Evolutionary conservation across 495 filamentous ascomycete species (phyloP), one percentile per base, ranked within the genome.

Genomic region (Bryoglossum gracile): DNA sequence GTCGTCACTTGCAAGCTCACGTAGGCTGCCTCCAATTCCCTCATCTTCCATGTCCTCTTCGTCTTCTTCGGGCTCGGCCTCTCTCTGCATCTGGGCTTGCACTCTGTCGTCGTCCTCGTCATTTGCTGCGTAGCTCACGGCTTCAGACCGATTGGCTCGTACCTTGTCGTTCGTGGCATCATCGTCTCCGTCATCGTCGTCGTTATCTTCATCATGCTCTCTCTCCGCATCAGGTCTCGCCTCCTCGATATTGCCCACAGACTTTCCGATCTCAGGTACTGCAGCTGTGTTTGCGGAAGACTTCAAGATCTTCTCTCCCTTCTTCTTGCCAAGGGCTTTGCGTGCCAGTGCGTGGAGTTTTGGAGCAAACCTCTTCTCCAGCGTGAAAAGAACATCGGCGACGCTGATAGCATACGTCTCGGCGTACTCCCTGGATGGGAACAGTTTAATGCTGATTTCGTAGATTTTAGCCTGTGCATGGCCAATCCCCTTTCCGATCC

Each of bases 71-170:
- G 65, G 65, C 9, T 73, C 74, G 2, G 69, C 75, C 38, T 78
- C 74, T 32, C 72, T 71, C 46, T 72, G 69, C 42, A 77, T 66
- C 46, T 72, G 65, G 45, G 61, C 70, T 66, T 73, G 83, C 54
- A 91, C 82, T 16, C 67, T 80, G 54, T 89, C 80, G 62, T 98
- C 92, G 4, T 87, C 94, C 24, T 94, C 91, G 58, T 97, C 91
- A 24, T 89, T 89, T 5, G 77, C 89, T 30, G 86, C 94, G 61
- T 97, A 98, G 10, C 86, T 88, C 6, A 90, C 79, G 26, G 82
- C 85, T 66, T 95, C 86, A 37, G 70, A 66, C 38, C 84, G 77
- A 62, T 92, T 90, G 13, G 81, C 76, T 45, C 71, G 75, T 56
- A 83, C 76, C 64, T 87, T 86, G 47, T 81, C 78, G 45, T 81